Evolutionary conservation across 2,329 filamentous ascomycete genomes (phyloP).

Genomic region (Colletotrichum costaricense): DNA sequence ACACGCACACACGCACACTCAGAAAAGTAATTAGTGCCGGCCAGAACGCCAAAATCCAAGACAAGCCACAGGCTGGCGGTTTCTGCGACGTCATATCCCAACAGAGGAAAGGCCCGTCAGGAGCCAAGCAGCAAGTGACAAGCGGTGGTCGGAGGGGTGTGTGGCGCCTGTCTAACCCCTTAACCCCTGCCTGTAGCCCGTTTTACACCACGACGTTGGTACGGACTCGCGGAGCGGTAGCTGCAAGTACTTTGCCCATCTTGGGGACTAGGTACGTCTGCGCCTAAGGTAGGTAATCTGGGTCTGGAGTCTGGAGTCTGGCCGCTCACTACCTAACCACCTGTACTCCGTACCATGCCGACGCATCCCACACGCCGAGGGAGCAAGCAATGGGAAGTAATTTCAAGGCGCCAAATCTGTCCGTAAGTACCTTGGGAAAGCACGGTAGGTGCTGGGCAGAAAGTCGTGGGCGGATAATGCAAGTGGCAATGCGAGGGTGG

Average conservation of each 20-base stretch:
- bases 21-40: neutral
- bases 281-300: too few relatives aligned
- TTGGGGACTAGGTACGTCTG: neutral
- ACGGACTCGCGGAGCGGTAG: neutral
- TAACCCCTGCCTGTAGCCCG: conserved; percentile 17
- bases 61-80: conserved; percentile 9
- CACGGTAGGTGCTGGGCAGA: neutral
- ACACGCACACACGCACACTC: neutral
- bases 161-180: conserved; percentile 28
- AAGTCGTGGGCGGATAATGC: neutral
- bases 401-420: neutral
- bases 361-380: neutral
- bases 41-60: conserved; percentile 4
- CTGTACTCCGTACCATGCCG: too few relatives aligned
- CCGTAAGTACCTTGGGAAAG: neutral
- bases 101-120: conserved; percentile 12
- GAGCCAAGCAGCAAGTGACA: conserved; percentile 18
- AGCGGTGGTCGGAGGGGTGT: conserved; percentile 18
- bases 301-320: too few relatives aligned
- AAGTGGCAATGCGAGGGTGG: neutral
- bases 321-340: too few relatives aligned
- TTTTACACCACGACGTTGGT: neutral
- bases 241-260: neutral
- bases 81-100: conserved; percentile 31
- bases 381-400: neutral